Conservation (phyloP, 148 eudicot genomes). For the Diospyros kaki region DNA sequence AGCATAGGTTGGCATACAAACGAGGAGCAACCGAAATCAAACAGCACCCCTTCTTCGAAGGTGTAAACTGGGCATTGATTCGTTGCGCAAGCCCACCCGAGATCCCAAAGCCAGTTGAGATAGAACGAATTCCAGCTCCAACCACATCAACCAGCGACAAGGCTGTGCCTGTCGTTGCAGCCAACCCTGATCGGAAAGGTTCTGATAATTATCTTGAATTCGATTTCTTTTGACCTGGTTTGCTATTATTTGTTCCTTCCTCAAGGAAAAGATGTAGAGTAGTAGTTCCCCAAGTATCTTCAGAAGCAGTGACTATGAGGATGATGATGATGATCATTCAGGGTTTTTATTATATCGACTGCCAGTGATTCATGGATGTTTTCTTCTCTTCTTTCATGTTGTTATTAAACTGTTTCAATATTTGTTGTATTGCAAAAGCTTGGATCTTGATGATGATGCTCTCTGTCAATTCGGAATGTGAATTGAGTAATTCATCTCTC, state of each 20-base stretch:
- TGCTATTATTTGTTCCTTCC: slow-evolving; percentile 9
- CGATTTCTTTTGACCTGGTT: slow-evolving; percentile 63
- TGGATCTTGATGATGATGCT: slow-evolving; percentile 10
- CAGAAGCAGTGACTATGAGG: neutral
- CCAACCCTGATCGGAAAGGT: slow-evolving; percentile 44
- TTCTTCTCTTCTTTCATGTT: slow-evolving; percentile 9
- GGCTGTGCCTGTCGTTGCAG: slow-evolving; percentile 19
- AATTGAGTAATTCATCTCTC: neutral
- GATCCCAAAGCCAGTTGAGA: slow-evolving; percentile 69
- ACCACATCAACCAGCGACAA: slow-evolving; percentile 44
- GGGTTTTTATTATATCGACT: slow-evolving; percentile 12
- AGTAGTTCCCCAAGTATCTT: neutral
- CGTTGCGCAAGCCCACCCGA: slow-evolving; percentile 93
- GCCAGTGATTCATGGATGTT: slow-evolving; percentile 6
- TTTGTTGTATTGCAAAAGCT: slow-evolving; percentile 23
- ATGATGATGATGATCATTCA: slow-evolving; percentile 1
- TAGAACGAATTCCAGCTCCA: slow-evolving; percentile 48
- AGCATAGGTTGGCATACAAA: slow-evolving; percentile 77
- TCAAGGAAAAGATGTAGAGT: slow-evolving; percentile 7
- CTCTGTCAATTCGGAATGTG: slow-evolving; percentile 16
- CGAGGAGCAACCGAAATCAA: slow-evolving; percentile 93
- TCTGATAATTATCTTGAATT: slow-evolving; percentile 86
- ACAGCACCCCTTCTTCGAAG: slow-evolving; percentile 96
- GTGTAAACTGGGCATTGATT: slow-evolving; percentile 93
- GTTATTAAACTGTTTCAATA: slow-evolving; percentile 22